Conservation (phyloP, 2,329 filamentous ascomycete species). For the Epichloe coenophiala region DNA sequence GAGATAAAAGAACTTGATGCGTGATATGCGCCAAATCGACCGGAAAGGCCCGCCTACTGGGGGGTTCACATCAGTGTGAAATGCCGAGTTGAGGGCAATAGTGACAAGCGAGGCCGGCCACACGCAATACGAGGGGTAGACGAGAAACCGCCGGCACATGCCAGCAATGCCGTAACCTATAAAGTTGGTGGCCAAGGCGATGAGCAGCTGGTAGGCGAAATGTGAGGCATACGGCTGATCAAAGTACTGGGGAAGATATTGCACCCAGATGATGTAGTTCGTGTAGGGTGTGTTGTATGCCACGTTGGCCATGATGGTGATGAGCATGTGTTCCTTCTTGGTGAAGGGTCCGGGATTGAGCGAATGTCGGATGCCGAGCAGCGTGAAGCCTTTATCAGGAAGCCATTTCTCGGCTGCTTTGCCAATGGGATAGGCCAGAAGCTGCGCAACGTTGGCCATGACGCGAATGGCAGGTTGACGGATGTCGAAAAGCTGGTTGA, state of each 20-base stretch:
- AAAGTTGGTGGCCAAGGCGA: constrained; percentile 41
- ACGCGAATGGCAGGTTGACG: constrained; percentile 41
- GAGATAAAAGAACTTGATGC: constrained; percentile 37
- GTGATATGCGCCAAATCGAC: constrained; percentile 31
- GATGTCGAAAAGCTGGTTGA: constrained; percentile 46
- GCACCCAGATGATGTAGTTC: constrained; percentile 41
- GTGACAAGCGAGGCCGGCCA: constrained; percentile 44
- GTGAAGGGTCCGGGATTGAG: constrained; percentile 44
- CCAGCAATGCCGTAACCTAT: constrained; percentile 49
- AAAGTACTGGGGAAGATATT: constrained; percentile 38
- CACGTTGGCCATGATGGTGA: constrained; percentile 49
- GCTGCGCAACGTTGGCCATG: constrained; percentile 40
- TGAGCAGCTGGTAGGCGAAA: constrained; percentile 40
- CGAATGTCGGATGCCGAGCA: constrained; percentile 31
- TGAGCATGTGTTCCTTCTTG: constrained; percentile 48
- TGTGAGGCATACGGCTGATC: constrained; percentile 39
- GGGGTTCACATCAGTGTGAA: constrained; percentile 32
- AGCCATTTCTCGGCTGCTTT: constrained; percentile 35
- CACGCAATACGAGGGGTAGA: constrained; percentile 41
- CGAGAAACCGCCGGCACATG: constrained; percentile 37
- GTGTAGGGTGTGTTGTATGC: constrained; percentile 39
- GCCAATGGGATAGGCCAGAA: constrained; percentile 42
- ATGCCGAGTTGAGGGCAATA: constrained; percentile 39
- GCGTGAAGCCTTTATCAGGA: constrained; percentile 35
- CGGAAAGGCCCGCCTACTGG: constrained; percentile 28